phyloP scores from a whole-genome alignment of 768 basidiomycete genomes.

The Jaapia argillacea region DNA sequence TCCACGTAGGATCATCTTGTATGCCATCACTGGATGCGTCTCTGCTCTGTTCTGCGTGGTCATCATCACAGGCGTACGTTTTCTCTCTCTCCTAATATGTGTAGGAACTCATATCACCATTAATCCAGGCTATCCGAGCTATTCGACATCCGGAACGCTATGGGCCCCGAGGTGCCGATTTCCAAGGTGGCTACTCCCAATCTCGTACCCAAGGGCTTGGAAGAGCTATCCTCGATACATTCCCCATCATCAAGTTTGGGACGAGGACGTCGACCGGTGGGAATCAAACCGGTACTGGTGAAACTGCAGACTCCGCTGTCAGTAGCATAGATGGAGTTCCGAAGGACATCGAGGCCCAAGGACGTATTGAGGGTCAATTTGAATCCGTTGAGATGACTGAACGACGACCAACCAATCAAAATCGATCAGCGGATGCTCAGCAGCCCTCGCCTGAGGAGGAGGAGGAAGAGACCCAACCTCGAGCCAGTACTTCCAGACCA shows the following conservation, averaged over 20 bases:
- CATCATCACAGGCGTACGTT: constrained; percentile 70
- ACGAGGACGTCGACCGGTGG: neutral
- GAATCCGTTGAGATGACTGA: neutral
- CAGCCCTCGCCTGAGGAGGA: constrained; percentile 8
- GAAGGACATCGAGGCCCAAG: constrained; percentile 23
- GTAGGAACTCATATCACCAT: constrained; percentile 5
- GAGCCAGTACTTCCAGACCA: neutral
- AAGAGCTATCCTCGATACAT: constrained; percentile 90
- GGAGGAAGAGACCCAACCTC: constrained; percentile 17
- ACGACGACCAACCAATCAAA: neutral
- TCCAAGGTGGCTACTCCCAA: constrained; percentile 25
- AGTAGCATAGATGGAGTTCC: constrained; percentile 3
- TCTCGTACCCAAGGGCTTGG: constrained; percentile 79
- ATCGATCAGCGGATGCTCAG: neutral
- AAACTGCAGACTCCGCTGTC: constrained; percentile 6
- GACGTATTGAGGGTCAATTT: neutral
- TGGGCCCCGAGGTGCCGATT: constrained; percentile 51
- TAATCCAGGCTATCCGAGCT: constrained; percentile 60
- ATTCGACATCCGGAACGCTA: constrained; percentile 88
- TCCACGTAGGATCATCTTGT: constrained; percentile 60
- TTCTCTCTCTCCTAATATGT: neutral
- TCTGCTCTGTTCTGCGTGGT: constrained; percentile 78
- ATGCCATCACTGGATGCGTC: constrained; percentile 84
- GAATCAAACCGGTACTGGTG: constrained; percentile 9
- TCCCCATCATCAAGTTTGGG: constrained; percentile 87